Percentiles rank a stretch among this genome's conserved stretches.
Evolutionary conservation across 23 red algal species (phyloP).

Genomic region (Gracilaria caudata): DNA sequence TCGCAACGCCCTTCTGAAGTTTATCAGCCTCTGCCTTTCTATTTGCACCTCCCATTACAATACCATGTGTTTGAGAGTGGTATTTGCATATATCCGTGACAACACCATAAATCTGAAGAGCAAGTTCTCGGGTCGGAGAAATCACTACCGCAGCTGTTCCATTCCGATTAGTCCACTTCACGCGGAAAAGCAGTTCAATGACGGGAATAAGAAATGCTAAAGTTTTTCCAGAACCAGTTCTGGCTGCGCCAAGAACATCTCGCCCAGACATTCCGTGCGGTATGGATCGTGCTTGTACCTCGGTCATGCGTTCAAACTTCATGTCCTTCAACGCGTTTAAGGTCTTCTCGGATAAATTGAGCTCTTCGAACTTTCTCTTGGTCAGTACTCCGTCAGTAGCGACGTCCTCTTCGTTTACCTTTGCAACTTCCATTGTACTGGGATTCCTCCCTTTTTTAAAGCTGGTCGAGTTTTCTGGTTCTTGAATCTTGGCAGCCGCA

Average conservation of each 20-base stretch:
- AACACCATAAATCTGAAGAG: conserved; percentile 95
- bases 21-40: conserved; percentile 88
- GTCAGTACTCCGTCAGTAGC: conserved; percentile 85
- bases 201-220: conserved; percentile 96
- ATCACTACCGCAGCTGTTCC: conserved; percentile 95
- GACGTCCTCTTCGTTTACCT: conserved; percentile 33
- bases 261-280: conserved; percentile 91
- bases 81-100: conserved; percentile 80
- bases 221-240: conserved; percentile 98
- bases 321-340: conserved; percentile 70
- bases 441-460: background rate
- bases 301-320: conserved; percentile 96
- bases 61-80: conserved; percentile 90
- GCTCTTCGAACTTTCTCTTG: conserved; percentile 76
- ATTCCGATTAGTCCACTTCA: conserved; percentile 92
- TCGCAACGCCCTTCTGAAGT: conserved; percentile 79
- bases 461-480: background rate
- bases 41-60: conserved; percentile 97
- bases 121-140: conserved; percentile 95
- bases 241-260: conserved; percentile 93
- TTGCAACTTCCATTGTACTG: conserved; percentile 58
- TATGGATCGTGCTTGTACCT: conserved; percentile 90
- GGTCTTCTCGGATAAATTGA: conserved; percentile 83
- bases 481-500: background rate
- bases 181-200: conserved; percentile 84